Percentiles rank a stretch among this genome's conserved stretches.
These are phyloP conservation scores for Chaetomiaceae sp. DNA, from an alignment of 2,329 filamentous ascomycete species.

Conservation along the genomic window DNA sequence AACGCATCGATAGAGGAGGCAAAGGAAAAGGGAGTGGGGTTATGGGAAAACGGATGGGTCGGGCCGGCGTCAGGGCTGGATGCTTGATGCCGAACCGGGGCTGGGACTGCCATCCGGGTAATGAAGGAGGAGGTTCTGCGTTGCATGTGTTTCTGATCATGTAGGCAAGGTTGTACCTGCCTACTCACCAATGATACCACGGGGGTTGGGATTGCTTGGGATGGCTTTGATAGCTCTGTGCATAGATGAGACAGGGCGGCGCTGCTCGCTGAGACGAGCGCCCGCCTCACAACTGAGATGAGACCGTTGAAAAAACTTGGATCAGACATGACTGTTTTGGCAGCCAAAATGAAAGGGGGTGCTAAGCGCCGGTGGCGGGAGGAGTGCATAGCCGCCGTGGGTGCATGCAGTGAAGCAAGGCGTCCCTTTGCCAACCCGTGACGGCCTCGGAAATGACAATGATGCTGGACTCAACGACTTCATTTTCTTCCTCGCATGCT, in stretches of 20 bases:
- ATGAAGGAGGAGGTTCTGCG: not conserved
- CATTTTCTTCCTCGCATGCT: too few relatives aligned
- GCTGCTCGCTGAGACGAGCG: not conserved
- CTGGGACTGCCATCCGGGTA: not conserved
- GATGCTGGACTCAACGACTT: too few relatives aligned
- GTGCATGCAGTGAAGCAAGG: too few relatives aligned
- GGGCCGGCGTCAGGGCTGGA: conserved; percentile 10
- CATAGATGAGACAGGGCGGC: not conserved
- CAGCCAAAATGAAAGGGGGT: too few relatives aligned
- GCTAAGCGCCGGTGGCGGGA: too few relatives aligned
- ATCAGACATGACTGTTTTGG: too few relatives aligned
- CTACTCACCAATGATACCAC: conserved; percentile 5
- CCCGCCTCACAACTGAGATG: too few relatives aligned
- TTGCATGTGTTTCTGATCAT: not conserved
- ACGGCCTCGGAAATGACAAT: too few relatives aligned
- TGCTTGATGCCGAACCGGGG: conserved; percentile 2
- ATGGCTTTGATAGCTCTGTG: not conserved
- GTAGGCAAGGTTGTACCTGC: too few relatives aligned
- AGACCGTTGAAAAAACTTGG: too few relatives aligned
- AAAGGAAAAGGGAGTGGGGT: not conserved
- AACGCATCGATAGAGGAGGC: not conserved
- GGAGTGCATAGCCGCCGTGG: too few relatives aligned
- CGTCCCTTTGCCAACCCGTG: too few relatives aligned
- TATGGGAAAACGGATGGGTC: not conserved
- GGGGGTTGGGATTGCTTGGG: not conserved